Conservation (phyloP, 768 basidiomycete genomes). For the Hygrocybe punicea region DNA sequence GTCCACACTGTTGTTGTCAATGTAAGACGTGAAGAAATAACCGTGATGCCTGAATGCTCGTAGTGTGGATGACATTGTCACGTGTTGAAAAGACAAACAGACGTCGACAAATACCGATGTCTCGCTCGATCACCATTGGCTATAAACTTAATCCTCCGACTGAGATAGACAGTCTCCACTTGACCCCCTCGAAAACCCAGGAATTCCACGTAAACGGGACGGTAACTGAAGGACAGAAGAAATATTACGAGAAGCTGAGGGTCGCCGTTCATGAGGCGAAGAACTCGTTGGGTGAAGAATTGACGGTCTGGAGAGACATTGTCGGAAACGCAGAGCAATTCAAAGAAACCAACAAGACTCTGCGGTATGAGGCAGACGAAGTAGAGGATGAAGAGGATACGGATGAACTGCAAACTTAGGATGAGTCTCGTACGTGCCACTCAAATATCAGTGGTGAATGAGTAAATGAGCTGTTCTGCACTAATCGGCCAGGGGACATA, state of each 20-base stretch:
- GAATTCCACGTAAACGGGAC: slow-evolving; percentile 18
- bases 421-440: neutral
- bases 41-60: neutral
- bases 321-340: slow-evolving; percentile 61
- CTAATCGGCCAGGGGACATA: no score
- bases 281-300: slow-evolving; percentile 56
- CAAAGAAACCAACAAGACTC: slow-evolving; percentile 51
- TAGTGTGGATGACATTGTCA: no score
- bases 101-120: slow-evolving; percentile 11
- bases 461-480: neutral
- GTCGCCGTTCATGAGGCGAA: slow-evolving; percentile 51
- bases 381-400: slow-evolving; percentile 48
- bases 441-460: neutral
- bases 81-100: no score
- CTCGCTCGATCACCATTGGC: slow-evolving; percentile 35
- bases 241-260: slow-evolving; percentile 52
- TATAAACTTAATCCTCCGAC: slow-evolving; percentile 46
- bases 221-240: slow-evolving; percentile 22
- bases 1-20: neutral
- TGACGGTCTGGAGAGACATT: slow-evolving; percentile 73
- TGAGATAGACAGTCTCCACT: slow-evolving; percentile 17
- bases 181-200: slow-evolving; percentile 20
- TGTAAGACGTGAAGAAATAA: neutral
- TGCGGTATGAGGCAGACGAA: slow-evolving; percentile 41
- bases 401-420: slow-evolving; percentile 29